Conservation (phyloP, 2,329 filamentous ascomycete species). For the Xylariaceae sp. region DNA sequence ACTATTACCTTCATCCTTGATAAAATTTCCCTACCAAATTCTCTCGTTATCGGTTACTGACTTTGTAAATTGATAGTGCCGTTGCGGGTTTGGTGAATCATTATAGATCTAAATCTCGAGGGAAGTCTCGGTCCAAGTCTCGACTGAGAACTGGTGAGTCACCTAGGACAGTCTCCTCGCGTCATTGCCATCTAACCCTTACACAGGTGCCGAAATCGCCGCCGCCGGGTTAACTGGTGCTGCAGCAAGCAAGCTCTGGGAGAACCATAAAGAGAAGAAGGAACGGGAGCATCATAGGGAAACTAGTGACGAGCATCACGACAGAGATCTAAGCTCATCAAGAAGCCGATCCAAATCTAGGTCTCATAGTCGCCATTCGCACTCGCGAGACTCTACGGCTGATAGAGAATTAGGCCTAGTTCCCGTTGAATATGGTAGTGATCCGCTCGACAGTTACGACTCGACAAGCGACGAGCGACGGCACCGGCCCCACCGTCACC, state of each 20-base stretch:
- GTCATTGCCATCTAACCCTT: slow-evolving; percentile 12
- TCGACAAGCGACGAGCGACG: slow-evolving; percentile 51
- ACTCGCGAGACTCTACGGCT: slow-evolving; percentile 55
- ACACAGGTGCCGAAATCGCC: slow-evolving; percentile 56
- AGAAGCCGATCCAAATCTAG: slow-evolving; percentile 39
- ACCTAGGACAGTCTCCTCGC: background rate
- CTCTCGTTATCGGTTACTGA: slow-evolving; percentile 15
- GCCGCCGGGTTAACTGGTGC: slow-evolving; percentile 63
- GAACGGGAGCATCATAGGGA: slow-evolving; percentile 45
- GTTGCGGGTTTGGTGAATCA: slow-evolving; percentile 62
- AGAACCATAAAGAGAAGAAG: slow-evolving; percentile 64
- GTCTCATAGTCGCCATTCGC: slow-evolving; percentile 44
- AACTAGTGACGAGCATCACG: slow-evolving; percentile 39
- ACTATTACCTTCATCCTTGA: too few species aligned
- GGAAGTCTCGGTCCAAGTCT: slow-evolving; percentile 45
- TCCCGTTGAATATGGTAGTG: slow-evolving; percentile 64
- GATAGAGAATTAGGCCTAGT: slow-evolving; percentile 68
- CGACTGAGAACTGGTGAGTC: slow-evolving; percentile 46
- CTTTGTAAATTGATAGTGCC: slow-evolving; percentile 40
- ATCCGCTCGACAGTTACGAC: slow-evolving; percentile 56
- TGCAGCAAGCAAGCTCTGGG: slow-evolving; percentile 63
- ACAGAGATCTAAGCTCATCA: slow-evolving; percentile 53
- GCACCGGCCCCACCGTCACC: slow-evolving; percentile 43
- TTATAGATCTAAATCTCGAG: slow-evolving; percentile 53
- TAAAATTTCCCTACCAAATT: background rate